Base-by-base conservation (phyloP, 768 basidiomycete genomes). In the Rhodocollybia butyracea region DNA sequence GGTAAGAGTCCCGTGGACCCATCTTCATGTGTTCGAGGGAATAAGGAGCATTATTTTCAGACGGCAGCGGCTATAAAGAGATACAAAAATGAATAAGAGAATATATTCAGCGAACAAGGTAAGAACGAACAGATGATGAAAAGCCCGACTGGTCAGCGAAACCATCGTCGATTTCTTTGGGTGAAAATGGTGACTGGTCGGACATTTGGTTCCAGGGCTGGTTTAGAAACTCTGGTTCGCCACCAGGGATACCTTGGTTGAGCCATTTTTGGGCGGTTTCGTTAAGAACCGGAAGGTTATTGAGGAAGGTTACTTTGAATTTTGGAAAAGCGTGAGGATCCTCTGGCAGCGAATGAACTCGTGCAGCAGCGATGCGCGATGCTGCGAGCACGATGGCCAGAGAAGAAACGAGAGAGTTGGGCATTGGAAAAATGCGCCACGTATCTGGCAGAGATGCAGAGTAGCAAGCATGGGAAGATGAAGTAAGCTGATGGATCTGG, bases 301-400 rank as follows among this genome's bases (percentile, higher is more conserved):
- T 89, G 64, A 94, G 81, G 69, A 90, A 94, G 38, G 84, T 73
- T 57, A 94, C 85, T 39, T 82, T 79, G 66, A 83, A 88, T 67
- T 94, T 94, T 60, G 91, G 92, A 66, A 86, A 91, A 0, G 91
- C 86, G 68, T 84, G 81, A 15, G 84, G 75, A 63, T 94, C 91
- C 62, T 92, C 88, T 27, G 91, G 90, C 43, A 91, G 77, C 8
- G 86, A 83, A 64, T 90, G 85, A 27, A 83, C 60, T 50, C 77
- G 75, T 38, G 79, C 70, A 39, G 70, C 64, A 48, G 68, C 63
- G 60, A 64, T 63, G 51, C 63, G 67, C 61, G 67, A 64, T 61
- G 63, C 47, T 26, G 67, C 59, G 58, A 61, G 54, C 27, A 62
- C 58, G 32, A 54, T 38, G 43, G 13, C 34, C 27, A 39, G 31